Base-by-base conservation (phyloP, 768 basidiomycete species). In the Trametes cingulata region DNA sequence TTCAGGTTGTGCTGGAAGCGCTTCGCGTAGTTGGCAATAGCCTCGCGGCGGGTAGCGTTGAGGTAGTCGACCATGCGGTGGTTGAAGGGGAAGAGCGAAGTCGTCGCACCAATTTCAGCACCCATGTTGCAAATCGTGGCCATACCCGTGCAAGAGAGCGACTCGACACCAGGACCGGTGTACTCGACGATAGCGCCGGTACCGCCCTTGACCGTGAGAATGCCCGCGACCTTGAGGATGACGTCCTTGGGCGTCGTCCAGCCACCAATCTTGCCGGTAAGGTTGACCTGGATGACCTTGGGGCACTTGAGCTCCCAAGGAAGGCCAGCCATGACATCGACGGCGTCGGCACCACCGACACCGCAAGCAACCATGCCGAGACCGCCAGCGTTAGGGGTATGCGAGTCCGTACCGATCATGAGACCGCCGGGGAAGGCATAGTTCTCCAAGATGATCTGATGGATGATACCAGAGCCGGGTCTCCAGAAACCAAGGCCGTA, bases 111-210 rank as follows among this genome's bases (percentile, higher is more conserved):
- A 70, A 98, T 98, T 77, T 99, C 96, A 67, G 96, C 96, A 82
- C 96, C 96, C 96, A 98, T 99, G 86, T 98, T 99, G 77, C 96
- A 98, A 70, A 99, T 96, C 20, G 96, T 98, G 52, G 93, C 96
- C 95, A 98, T 97, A 76, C 96, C 96, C 48, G 96, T 99, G 84
- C 91, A 93, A 48, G 95, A 97, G 61, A 99, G 85, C 35, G 93
- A 93, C 72, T 96, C 90, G 63, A 98, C 90, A 82, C 96, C 96
- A 70, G 94, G 76, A 65, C 96, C 96, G 67, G 81, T 87, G 81
- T 99, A 99, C 74, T 99, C 96, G 67, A 99, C 93, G 69, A 99
- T 98, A 56, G 96, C 95, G 67, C 96, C 96, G 68, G 96, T 99
- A 69, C 96, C 96, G 71, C 96, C 96, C 85, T 98, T 98, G 82